phyloP scores from a whole-genome alignment of 202 grass and related monocot species.

The Saccharum hybrid region DNA sequence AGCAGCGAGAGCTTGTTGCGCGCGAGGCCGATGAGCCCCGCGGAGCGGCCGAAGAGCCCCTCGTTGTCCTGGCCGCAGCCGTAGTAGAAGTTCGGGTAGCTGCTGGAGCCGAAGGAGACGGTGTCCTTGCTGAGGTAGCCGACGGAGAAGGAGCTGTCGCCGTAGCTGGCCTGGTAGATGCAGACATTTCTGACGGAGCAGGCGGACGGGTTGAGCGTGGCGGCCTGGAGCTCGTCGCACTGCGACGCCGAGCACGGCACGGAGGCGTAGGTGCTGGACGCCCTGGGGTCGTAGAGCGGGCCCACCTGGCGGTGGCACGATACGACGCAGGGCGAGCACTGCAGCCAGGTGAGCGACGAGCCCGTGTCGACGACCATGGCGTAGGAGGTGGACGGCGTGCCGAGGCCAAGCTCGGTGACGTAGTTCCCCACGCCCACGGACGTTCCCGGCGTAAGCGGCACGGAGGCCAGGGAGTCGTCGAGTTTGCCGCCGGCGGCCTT shows the following conservation, averaged over 20 bases:
- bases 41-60: constrained; percentile 73
- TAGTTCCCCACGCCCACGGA: constrained; percentile 86
- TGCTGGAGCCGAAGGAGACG: constrained; percentile 54
- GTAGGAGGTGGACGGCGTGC: constrained; percentile 63
- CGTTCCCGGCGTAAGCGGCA: constrained; percentile 60
- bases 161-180: constrained; percentile 79
- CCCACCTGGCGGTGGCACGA: constrained; percentile 80
- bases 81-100: constrained; percentile 65
- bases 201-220: constrained; percentile 75
- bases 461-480: constrained; percentile 22
- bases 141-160: constrained; percentile 75
- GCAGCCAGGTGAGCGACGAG: constrained; percentile 81
- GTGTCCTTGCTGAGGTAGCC: constrained; percentile 84
- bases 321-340: constrained; percentile 73
- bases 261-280: constrained; percentile 57
- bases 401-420: constrained; percentile 68
- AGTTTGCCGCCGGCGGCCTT: not conserved
- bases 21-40: constrained; percentile 83
- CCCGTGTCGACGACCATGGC: constrained; percentile 89
- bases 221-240: constrained; percentile 59
- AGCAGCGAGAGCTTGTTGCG: constrained; percentile 72
- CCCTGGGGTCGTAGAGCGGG: constrained; percentile 54
- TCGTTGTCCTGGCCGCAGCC: constrained; percentile 91
- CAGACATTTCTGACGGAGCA: constrained; percentile 66
- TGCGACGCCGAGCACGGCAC: constrained; percentile 60